These are phyloP conservation scores for Penicillium sp. DNA, from an alignment of 2,329 filamentous ascomycete genomes.

Conservation along the genomic window DNA sequence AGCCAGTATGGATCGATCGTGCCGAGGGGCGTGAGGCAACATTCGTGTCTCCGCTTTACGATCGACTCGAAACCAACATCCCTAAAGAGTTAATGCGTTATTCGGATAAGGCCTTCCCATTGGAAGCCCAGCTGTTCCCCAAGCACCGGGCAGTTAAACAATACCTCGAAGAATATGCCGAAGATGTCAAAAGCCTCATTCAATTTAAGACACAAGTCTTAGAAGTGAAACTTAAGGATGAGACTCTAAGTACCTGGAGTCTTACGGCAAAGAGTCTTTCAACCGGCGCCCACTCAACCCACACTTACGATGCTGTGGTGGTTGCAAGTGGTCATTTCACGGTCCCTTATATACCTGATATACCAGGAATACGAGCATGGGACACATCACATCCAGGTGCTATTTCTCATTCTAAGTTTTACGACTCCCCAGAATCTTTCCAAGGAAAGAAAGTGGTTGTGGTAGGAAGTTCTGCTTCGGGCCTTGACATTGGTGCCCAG, in stretches of 20 bases:
- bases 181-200: slow-evolving; percentile 65
- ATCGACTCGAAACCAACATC: slow-evolving; percentile 81
- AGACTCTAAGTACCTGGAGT: slow-evolving; percentile 54
- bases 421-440: slow-evolving; percentile 64
- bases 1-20: slow-evolving; percentile 52
- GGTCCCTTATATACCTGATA: slow-evolving; percentile 63
- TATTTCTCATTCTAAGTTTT: slow-evolving; percentile 76
- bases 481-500: slow-evolving; percentile 77
- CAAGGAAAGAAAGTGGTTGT: slow-evolving; percentile 71
- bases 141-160: slow-evolving; percentile 65
- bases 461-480: slow-evolving; percentile 81
- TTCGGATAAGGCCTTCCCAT: slow-evolving; percentile 65
- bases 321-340: slow-evolving; percentile 74
- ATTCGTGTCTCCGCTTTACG: slow-evolving; percentile 83
- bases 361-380: slow-evolving; percentile 60
- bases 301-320: slow-evolving; percentile 70
- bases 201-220: slow-evolving; percentile 68
- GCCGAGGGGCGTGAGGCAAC: slow-evolving; percentile 44
- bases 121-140: slow-evolving; percentile 69
- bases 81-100: slow-evolving; percentile 77
- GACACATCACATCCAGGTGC: slow-evolving; percentile 56
- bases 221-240: slow-evolving; percentile 49
- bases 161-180: slow-evolving; percentile 71
- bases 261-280: slow-evolving; percentile 54
- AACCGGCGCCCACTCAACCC: slow-evolving; percentile 39